Base-by-base conservation (phyloP, 768 basidiomycete genomes). In the Lactifluus volemus region DNA sequence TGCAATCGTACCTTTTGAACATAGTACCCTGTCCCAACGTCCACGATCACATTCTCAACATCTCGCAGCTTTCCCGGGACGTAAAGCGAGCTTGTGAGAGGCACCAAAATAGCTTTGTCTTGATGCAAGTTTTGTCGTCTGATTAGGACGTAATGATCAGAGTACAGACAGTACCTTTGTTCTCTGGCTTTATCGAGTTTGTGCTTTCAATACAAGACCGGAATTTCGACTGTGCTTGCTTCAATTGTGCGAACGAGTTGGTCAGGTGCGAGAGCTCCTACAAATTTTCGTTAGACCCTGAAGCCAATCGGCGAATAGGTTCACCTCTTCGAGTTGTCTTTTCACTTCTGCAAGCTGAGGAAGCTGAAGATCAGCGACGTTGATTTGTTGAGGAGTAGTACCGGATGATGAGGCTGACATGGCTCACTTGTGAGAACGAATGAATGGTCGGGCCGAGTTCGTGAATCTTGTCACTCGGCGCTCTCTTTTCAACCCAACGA, bases 11-110 rank as follows among this genome's bases (percentile, higher is more conserved):
- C 97, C 81, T 98, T 99, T 74, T 91, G 85, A 17, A 98, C 89
- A 67, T 87, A 98, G 73, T 98, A 99, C 0, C 97, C 96, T 0
- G 96, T 98, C 1, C 97, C 97, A 30, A 98, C 80, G 71, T 99
- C 97, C 42, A 98, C 84, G 63, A 98, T 86, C 50, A 99, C 95
- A 67, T 92, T 82, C 49, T 93, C 88, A 0, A 82, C 73, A 69
- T 97, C 89, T 45, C 77, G 79, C 50, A 98, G 78, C 73, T 86
- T 92, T 19, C 95, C 97, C 2, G 96, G 94, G 29, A 98, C 89
- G 70, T 98, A 98, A 2, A 99, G 81, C 0, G 95, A 98, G 72
- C 89, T 92, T 15, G 94, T 98, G 57, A 98, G 73, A 6, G 97
- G 96, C 10, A 98, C 91, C 14, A 98, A 79, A 63, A 97, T 83